These are phyloP conservation scores for Colletotrichum nymphaeae DNA, from an alignment of 2,329 filamentous ascomycete species.

Conservation along the genomic window DNA sequence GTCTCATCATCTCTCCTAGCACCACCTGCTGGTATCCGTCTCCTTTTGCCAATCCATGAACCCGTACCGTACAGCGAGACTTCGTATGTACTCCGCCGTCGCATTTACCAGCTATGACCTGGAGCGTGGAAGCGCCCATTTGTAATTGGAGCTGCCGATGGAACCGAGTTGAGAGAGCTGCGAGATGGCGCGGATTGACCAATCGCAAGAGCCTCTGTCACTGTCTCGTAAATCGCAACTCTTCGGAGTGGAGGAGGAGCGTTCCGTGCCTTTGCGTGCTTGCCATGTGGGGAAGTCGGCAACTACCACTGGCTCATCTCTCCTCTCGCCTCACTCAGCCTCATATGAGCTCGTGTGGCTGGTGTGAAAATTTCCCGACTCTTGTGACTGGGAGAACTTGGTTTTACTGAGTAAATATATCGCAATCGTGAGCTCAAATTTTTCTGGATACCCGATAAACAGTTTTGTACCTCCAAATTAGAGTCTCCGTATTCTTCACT, in stretches of 20 bases:
- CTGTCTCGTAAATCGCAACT: neutral
- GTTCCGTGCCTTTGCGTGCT: slow-evolving; percentile 29
- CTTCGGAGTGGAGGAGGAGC: neutral
- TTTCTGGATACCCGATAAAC: neutral
- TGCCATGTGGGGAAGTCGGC: slow-evolving; percentile 28
- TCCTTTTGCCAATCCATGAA: neutral
- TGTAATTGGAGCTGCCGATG: neutral
- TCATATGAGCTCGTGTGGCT: slow-evolving; percentile 24
- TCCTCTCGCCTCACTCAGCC: slow-evolving; percentile 5
- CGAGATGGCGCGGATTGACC: neutral
- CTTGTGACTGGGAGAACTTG: slow-evolving; percentile 11
- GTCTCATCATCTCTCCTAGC: slow-evolving; percentile 13
- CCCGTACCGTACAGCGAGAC: no score
- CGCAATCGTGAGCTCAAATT: neutral
- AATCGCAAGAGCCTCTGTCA: neutral
- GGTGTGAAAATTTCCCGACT: slow-evolving; percentile 21
- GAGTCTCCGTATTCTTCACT: neutral
- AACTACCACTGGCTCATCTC: slow-evolving; percentile 20
- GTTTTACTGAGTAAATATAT: neutral
- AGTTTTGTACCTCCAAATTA: neutral
- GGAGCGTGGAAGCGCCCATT: neutral
- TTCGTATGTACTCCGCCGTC: neutral
- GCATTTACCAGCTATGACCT: neutral
- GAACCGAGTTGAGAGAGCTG: neutral
- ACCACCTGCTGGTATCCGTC: neutral